Base-by-base conservation (phyloP, 176 grass and related monocot genomes). In the Triticum turgidum region DNA sequence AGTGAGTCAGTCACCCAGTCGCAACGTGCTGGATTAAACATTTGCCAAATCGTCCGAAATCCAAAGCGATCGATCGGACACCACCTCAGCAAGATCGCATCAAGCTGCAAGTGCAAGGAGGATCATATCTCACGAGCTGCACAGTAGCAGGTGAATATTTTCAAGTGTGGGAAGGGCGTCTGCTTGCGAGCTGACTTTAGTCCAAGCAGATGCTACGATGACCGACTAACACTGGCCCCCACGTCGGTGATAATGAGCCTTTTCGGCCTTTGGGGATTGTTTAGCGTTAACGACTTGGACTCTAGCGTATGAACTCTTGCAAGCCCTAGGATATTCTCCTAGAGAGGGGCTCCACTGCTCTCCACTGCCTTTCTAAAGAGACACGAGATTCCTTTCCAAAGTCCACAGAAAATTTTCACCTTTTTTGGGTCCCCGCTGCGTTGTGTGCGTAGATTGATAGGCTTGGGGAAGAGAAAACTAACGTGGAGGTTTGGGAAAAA, bases 181-280 rank as follows among this genome's bases (percentile, higher is more conserved):
- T 73, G 80, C 91, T 89, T 88, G 91, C 81, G 88, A 91, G 95
- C 95, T 98, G 93, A 98, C 96, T 95, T 98, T 95, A 89, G 86
- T 86, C 76, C 84, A 89, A 76, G 44, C 73, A 85, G 80, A 59
- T 59, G 51, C 51, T 54, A 54, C 51, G 15, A 59, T 59, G 56
- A 59, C 56, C 20, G 17, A 59, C 56, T 59, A 81, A 85, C 33
- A 85, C 61, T 84, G 78, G 37, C 75, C 61, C 77, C 80, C 75
- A 81, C 86, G 83, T 59, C 67, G 35, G 65, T 37, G 66, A 74
- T 83, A 77, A 85, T 83, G 79, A 78, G 9, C 33, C 85, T 84
- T 91, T 87, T 93, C 82, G 67, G 66, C 75, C 85, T 86, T 89
- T 84, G 61, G 75, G 63, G 65, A 35, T 89, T 86, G 80, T 91